Evolutionary conservation across 768 basidiomycete genomes (phyloP).

Genomic region (Serendipita sp.): DNA sequence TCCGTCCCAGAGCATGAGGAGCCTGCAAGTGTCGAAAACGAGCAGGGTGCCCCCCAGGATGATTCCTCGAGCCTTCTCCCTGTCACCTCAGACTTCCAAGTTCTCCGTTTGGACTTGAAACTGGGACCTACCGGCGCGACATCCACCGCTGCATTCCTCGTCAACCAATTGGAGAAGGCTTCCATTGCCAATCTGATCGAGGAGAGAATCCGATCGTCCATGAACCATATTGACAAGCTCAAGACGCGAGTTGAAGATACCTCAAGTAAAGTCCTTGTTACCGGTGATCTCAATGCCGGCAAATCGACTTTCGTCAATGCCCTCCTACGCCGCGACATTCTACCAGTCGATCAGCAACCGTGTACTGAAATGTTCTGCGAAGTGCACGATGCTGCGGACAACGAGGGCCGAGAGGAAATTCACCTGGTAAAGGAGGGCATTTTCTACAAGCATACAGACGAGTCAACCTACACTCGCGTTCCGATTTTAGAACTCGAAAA

Average conservation of each 20-base stretch:
- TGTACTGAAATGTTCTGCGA: conserved; percentile 96
- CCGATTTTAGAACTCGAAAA: conserved; percentile 57
- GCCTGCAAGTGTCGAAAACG: not conserved
- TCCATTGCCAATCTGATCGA: conserved; percentile 87
- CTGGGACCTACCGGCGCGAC: conserved; percentile 59
- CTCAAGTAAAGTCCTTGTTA: conserved; percentile 91
- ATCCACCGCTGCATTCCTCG: conserved; percentile 51
- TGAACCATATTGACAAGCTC: conserved; percentile 71
- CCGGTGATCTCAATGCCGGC: conserved; percentile 94
- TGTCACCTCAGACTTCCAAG: conserved; percentile 54
- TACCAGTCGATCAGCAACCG: conserved; percentile 97
- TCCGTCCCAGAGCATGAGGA: conserved; percentile 16
- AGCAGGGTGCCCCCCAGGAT: conserved; percentile 6
- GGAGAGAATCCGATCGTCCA: conserved; percentile 58
- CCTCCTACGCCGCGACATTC: conserved; percentile 72
- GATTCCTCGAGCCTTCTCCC: conserved; percentile 24
- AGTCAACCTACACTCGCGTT: conserved; percentile 59
- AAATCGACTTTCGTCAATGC: conserved; percentile 99
- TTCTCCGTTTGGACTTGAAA: conserved; percentile 85
- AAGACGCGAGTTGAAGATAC: conserved; percentile 78
- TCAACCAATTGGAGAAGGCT: conserved; percentile 80
- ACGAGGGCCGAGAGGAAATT: conserved; percentile 65
- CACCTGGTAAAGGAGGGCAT: conserved; percentile 60
- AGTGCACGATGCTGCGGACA: conserved; percentile 80
- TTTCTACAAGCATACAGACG: conserved; percentile 53